Evolutionary conservation across 768 basidiomycete species (phyloP), one percentile per base, ranked within the genome.

Genomic region (Tephrocybe rancida): DNA sequence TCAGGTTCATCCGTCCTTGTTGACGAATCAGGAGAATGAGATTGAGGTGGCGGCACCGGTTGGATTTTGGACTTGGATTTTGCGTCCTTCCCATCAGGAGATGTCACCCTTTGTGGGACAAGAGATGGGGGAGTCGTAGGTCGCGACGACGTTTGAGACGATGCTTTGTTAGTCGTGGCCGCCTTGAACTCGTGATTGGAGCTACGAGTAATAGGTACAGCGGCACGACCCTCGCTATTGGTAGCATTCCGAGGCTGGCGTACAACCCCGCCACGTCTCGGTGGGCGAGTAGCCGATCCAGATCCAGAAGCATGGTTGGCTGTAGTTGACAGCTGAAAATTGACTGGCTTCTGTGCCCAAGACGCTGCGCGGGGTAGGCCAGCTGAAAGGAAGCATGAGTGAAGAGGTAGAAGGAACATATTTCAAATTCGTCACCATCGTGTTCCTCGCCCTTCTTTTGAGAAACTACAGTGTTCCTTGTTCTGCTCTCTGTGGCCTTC

Each of bases 401-500:
- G 54, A 51, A 18, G 46, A 39, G 42, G 47, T 21, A 48, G 42
- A 22, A 49, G 38, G 46, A 50, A 14, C 22, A 19, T 11, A 50
- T 43, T 14, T 37, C 9, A 56, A 14, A 44, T 60, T 69, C n/a
- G n/a, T 54, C 58, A 79, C 81, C 77, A 64, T 85, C 82, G 22
- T 67, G 64, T 59, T 88, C 87, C 43, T 91, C 84, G 1, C 73
- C 74, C 61, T 85, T 88, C 73, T 85, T 84, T 10, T 85, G 82
- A 14, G 74, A 67, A 11, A 77, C 65, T 3, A 74, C 69, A 10
- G 72, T 69, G 19, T 71, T 72, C 44, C 85, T 78, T 3, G 82
- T 69, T 38, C 87, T 75, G 48, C 78, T 88, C 67, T 94, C 93
- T 3, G 88, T 90, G 21, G 91, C 87, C 72, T 95, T 95, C 74